These are phyloP conservation scores for Moricandia arvensis DNA, from an alignment of 345 rosid genomes.

Conservation along the genomic window DNA sequence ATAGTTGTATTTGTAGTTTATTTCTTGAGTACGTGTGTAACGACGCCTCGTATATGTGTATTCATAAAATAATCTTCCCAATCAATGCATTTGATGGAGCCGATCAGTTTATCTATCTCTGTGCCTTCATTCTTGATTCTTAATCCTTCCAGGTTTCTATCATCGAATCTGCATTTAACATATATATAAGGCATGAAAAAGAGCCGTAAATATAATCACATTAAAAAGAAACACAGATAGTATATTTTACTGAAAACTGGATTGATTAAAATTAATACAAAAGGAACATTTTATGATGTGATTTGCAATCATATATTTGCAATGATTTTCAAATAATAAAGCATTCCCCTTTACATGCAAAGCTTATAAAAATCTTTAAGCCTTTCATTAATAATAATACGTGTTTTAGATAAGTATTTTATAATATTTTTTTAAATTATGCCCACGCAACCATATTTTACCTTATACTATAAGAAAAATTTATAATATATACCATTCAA, in stretches of 20 bases:
- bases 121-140: slow-evolving; percentile 34
- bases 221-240: background rate
- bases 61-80: slow-evolving; percentile 64
- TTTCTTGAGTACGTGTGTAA: slow-evolving; percentile 46
- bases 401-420: too few species aligned
- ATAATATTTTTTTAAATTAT: too few species aligned
- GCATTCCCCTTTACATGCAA: too few species aligned
- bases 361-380: too few species aligned
- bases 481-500: too few species aligned
- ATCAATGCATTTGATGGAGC: slow-evolving; percentile 44
- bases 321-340: too few species aligned
- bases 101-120: slow-evolving; percentile 24
- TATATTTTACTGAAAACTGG: background rate
- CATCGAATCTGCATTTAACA: slow-evolving; percentile 48
- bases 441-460: too few species aligned
- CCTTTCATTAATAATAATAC: too few species aligned
- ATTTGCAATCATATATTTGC: too few species aligned
- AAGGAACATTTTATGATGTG: too few species aligned
- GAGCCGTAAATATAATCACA: background rate
- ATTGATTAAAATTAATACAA: background rate
- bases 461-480: too few species aligned
- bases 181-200: slow-evolving; percentile 22
- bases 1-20: background rate
- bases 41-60: slow-evolving; percentile 57
- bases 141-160: slow-evolving; percentile 48